Conservation (phyloP, 2,329 filamentous ascomycete species). For the Exserohilum rostratum region DNA sequence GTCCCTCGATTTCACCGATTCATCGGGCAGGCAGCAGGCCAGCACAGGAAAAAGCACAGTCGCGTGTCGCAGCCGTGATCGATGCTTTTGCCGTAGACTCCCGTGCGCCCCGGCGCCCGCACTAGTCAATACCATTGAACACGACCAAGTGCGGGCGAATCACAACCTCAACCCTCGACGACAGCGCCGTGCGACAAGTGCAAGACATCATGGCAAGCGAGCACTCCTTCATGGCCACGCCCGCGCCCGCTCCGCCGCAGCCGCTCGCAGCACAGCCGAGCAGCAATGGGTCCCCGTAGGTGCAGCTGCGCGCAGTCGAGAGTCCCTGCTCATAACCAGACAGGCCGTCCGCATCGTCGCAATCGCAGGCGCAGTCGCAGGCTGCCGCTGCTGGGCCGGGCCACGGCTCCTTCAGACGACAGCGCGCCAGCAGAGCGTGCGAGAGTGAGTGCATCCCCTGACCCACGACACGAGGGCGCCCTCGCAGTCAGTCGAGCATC, state of each 20-base stretch:
- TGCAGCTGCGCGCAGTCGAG: constrained; percentile 19
- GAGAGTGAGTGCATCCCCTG: constrained; percentile 42
- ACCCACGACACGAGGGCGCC: constrained; percentile 11
- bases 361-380: constrained; percentile 15
- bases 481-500: constrained; percentile 19
- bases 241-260: constrained; percentile 34
- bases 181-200: constrained; percentile 8
- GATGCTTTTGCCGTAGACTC: constrained; percentile 13
- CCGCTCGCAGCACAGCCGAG: constrained; percentile 43
- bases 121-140: constrained; percentile 13
- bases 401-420: constrained; percentile 38
- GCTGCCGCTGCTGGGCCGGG: background rate
- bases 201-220: constrained; percentile 43
- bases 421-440: constrained; percentile 47
- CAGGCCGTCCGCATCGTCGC: constrained; percentile 30
- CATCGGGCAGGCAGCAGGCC: background rate
- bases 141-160: constrained; percentile 17
- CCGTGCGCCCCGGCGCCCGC: constrained; percentile 15
- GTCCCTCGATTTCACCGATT: no score
- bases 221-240: constrained; percentile 48
- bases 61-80: constrained; percentile 7
- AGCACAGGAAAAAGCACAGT: constrained; percentile 7
- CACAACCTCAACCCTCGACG: constrained; percentile 26
- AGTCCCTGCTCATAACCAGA: constrained; percentile 17
- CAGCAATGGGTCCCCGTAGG: constrained; percentile 44